phyloP scores from a whole-genome alignment of 169 alveolate species.

The Plasmodium adleri region DNA sequence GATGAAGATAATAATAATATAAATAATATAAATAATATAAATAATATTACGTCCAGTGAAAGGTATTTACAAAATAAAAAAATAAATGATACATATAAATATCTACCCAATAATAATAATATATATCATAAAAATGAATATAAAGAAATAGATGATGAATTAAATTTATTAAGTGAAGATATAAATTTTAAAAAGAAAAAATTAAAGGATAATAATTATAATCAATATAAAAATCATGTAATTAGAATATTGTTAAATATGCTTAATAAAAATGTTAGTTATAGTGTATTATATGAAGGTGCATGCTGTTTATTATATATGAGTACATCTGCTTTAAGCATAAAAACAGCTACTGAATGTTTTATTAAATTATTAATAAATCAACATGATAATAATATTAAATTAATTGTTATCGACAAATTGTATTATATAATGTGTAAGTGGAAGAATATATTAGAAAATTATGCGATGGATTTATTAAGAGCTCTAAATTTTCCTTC shows the following conservation, averaged over 20 bases:
- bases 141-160: neutral
- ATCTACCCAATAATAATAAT: neutral
- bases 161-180: slow-evolving; percentile 49
- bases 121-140: slow-evolving; percentile 24
- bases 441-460: slow-evolving; percentile 89
- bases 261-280: slow-evolving; percentile 75
- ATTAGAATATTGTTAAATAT: slow-evolving; percentile 86
- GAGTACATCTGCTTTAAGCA: slow-evolving; percentile 86
- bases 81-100: neutral
- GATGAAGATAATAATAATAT: neutral
- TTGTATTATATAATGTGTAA: slow-evolving; percentile 76
- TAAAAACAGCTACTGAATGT: slow-evolving; percentile 92
- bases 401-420: slow-evolving; percentile 82
- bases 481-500: slow-evolving; percentile 88
- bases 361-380: slow-evolving; percentile 90
- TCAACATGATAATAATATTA: slow-evolving; percentile 94
- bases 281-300: slow-evolving; percentile 90
- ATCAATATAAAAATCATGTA: slow-evolving; percentile 77
- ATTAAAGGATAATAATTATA: slow-evolving; percentile 70
- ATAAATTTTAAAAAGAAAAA: slow-evolving; percentile 76
- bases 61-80: neutral
- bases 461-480: slow-evolving; percentile 90
- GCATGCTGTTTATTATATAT: slow-evolving; percentile 89
- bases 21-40: neutral
- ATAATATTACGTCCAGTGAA: neutral